Percentiles rank a stretch among this genome's conserved stretches.
Conservation (phyloP, 2,329 filamentous ascomycete genomes). For the Exophiala lecanii-corni region DNA sequence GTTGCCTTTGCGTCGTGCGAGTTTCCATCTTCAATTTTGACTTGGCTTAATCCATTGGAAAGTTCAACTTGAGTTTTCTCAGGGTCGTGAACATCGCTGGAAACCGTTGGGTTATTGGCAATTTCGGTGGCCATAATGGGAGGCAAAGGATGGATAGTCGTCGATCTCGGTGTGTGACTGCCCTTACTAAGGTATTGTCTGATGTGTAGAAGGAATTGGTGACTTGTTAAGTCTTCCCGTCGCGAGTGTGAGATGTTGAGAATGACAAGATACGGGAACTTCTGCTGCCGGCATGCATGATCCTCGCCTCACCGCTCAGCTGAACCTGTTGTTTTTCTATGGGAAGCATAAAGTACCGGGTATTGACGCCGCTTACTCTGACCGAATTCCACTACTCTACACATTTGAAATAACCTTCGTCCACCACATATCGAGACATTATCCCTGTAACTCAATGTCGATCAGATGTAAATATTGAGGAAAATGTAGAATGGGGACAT, state of each 20-base stretch:
- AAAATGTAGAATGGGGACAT: too few relatives aligned
- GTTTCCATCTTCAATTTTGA: conserved; percentile 12
- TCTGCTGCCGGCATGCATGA: conserved; percentile 13
- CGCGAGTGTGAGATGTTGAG: not conserved
- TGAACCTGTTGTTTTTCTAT: too few relatives aligned
- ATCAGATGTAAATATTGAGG: too few relatives aligned
- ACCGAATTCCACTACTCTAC: not conserved
- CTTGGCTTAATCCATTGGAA: conserved; percentile 9
- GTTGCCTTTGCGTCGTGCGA: conserved; percentile 1
- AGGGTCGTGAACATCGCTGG: conserved; percentile 12
- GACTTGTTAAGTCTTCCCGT: too few relatives aligned
- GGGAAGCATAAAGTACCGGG: too few relatives aligned
- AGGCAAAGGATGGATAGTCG: not conserved
- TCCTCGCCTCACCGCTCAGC: not conserved
- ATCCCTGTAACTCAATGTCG: too few relatives aligned
- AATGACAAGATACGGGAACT: conserved; percentile 10
- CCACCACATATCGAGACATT: too few relatives aligned
- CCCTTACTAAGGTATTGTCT: too few relatives aligned
- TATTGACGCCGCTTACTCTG: too few relatives aligned
- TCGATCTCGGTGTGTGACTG: not conserved
- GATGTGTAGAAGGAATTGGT: too few relatives aligned
- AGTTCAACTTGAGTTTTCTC: conserved; percentile 20
- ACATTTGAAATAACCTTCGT: not conserved
- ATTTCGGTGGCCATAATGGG: conserved; percentile 15
- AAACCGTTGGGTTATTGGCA: not conserved